Conservation (phyloP, 2,329 filamentous ascomycete genomes). For the Neofusicoccum cordaticola region DNA sequence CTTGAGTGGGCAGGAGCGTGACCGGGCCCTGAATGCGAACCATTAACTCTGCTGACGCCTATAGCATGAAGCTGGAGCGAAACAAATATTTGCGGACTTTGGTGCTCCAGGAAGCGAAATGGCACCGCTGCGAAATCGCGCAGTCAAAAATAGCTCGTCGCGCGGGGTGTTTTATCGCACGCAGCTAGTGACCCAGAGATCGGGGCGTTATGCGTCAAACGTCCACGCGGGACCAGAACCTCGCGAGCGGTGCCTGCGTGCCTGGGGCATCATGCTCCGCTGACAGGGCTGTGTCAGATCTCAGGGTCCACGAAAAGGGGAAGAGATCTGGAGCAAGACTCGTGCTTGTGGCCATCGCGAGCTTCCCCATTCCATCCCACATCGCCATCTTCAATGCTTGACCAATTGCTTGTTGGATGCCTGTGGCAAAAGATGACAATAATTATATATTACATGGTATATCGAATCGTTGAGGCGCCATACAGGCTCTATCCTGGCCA, state of each 20-base stretch:
- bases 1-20: background rate
- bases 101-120: background rate
- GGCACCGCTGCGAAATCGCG: background rate
- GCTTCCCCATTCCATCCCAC: background rate
- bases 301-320: conserved; percentile 2
- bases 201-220: background rate
- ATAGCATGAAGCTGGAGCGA: background rate
- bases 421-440: background rate
- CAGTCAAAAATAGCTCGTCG: background rate
- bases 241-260: background rate
- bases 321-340: background rate
- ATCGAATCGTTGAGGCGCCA: background rate
- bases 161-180: too few relatives aligned
- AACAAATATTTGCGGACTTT: background rate
- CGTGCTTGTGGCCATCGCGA: background rate
- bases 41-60: background rate
- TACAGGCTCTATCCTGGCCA: conserved; percentile 2
- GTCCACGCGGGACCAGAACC: background rate
- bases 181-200: background rate
- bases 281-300: conserved; percentile 1
- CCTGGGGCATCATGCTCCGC: background rate
- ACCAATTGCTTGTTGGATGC: background rate
- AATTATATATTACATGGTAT: conserved; percentile 16
- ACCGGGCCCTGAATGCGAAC: background rate
- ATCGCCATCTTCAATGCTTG: background rate